Base-by-base conservation (phyloP, 148 eudicot species). In the Vaccinium myrtillus region DNA sequence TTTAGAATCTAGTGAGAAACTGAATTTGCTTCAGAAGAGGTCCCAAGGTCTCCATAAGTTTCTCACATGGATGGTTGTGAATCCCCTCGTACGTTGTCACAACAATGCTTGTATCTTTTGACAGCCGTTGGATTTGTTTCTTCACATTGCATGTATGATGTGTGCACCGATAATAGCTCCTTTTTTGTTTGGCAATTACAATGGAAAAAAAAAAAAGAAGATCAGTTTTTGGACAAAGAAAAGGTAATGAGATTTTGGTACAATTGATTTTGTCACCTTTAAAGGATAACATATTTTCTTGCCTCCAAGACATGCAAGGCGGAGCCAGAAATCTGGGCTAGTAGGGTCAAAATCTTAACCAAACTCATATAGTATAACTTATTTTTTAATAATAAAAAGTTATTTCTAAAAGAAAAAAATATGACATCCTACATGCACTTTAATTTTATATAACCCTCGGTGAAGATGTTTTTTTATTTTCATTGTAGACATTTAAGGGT, bases 91-190 rank as follows among this genome's bases (percentile, higher is more conserved):
- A 96, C 9, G 98, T 94, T 27, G 99, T 94, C 80, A 96, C 97
- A 8, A 96, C 99, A 12, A 92, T 86, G 85, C 92, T 85, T 71
- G 88, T 92, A 82, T 96, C 99, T 56, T 92, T 93, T 10, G 97
- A 92, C 65, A 92, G 99, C 82, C 99, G 84, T 87, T 96, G 99
- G 85, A 96, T 96, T 81, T 96, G 99, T 82, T 96, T 96, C 94
- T 96, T 96, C 86, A 96, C 99, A 76, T 92, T 94, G 95, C 98
- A 96, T 75, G 98, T 93, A 82, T 93, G 98, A 86, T 96, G 97
- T 2, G 99, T 96, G 88, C 99, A 96, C 11, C 99, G 90, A 63
- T 96, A 96, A 55, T 96, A 96, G 88, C 99, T 96, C 98, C 99
- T 96, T 85, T 86, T 82, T 61, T 5, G 51, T 9, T 39, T 49